Percentiles rank a stretch among this genome's conserved stretches.
Conservation (phyloP, 208 protist genomes). For the Trypanosoma brucei region DNA sequence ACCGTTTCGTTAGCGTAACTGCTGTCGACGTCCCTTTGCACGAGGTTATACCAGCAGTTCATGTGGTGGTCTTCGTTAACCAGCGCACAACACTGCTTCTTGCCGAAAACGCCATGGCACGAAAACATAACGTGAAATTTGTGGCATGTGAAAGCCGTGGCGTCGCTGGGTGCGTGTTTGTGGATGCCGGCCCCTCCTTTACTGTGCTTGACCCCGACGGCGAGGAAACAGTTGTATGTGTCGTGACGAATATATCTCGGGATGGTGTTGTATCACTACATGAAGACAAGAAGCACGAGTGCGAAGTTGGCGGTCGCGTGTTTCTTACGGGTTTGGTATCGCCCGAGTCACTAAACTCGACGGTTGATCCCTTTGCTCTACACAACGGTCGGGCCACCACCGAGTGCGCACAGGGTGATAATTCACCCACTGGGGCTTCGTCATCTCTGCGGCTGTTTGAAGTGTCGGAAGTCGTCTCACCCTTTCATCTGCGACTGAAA, state of each 20-base stretch:
- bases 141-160: constrained; percentile 81
- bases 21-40: constrained; percentile 19
- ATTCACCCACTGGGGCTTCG: constrained; percentile 5
- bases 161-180: constrained; percentile 74
- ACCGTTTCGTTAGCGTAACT: constrained; percentile 78
- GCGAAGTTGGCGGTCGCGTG: constrained; percentile 71
- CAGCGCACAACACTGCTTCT: constrained; percentile 47
- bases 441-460: constrained; percentile 56
- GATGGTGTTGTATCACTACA: constrained; percentile 80
- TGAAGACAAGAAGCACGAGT: constrained; percentile 87
- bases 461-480: constrained; percentile 65
- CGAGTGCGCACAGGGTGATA: not conserved
- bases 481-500: constrained; percentile 55
- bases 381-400: constrained; percentile 2
- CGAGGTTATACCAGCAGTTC: constrained; percentile 27
- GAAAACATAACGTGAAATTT: constrained; percentile 64
- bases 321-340: constrained; percentile 72
- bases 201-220: constrained; percentile 78
- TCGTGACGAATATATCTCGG: constrained; percentile 62
- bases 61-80: constrained; percentile 84
- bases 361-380: constrained; percentile 13
- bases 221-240: constrained; percentile 76
- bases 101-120: constrained; percentile 52
- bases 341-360: constrained; percentile 43
- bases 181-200: constrained; percentile 64